Conservation (phyloP, 140 eudicot genomes). For the Flaveria floridana region DNA sequence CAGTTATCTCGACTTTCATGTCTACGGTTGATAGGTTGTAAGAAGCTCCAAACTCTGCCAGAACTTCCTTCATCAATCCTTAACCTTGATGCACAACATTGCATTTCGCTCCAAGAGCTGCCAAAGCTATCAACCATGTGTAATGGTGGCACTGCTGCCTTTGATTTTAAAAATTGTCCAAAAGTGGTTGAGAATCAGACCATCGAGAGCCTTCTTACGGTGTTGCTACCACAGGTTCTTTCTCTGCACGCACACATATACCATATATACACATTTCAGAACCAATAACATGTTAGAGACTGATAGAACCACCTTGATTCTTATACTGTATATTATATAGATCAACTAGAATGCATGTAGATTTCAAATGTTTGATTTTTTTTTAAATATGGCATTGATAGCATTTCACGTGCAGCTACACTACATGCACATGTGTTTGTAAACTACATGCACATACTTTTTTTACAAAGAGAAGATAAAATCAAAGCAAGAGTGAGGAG, state of each 20-base stretch:
- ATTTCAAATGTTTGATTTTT: too few species aligned
- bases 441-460: too few species aligned
- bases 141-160: constrained; percentile 23
- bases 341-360: too few species aligned
- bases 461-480: too few species aligned
- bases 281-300: neutral
- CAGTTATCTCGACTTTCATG: constrained; percentile 28
- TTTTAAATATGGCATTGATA: too few species aligned
- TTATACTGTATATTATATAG: neutral
- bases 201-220: constrained; percentile 30
- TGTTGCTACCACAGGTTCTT: constrained; percentile 31
- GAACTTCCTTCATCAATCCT: constrained; percentile 37
- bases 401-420: too few species aligned
- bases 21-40: constrained; percentile 33
- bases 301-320: neutral
- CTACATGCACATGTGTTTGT: too few species aligned
- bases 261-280: neutral
- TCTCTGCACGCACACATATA: neutral
- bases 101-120: constrained; percentile 29
- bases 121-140: constrained; percentile 29
- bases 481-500: too few species aligned
- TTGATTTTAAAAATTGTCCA: constrained; percentile 37
- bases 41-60: constrained; percentile 38
- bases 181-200: constrained; percentile 32
- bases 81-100: constrained; percentile 29